Conservation (phyloP, 306 rosid genomes). For the Malus sylvestris region DNA sequence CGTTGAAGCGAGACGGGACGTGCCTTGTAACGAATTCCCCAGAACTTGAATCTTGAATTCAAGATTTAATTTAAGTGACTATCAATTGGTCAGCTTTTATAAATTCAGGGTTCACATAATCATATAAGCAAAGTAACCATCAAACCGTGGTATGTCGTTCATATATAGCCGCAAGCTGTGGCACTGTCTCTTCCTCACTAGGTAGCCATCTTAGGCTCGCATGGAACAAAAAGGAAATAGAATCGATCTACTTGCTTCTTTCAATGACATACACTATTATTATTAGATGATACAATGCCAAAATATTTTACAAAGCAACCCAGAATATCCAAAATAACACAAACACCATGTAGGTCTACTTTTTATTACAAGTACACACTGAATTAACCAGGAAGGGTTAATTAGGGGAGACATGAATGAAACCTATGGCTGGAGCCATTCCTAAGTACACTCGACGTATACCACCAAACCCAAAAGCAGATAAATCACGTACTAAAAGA, state of each 20-base stretch:
- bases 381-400: neutral
- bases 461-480: neutral
- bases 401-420: neutral
- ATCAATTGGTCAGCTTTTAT: neutral
- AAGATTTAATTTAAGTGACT: neutral
- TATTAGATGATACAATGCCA: slow-evolving; percentile 1
- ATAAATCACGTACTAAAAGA: neutral
- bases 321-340: neutral
- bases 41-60: neutral
- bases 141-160: slow-evolving; percentile 13
- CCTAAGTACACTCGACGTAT: neutral
- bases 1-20: neutral
- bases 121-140: neutral
- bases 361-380: neutral
- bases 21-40: neutral
- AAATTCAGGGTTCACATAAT: neutral
- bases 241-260: neutral
- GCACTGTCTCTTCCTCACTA: slow-evolving; percentile 7
- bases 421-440: neutral
- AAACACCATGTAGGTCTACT: neutral
- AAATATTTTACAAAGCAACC: slow-evolving; percentile 12
- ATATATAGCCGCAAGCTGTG: neutral
- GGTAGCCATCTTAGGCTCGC: neutral
- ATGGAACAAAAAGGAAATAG: neutral
- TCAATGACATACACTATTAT: neutral